Evolutionary conservation across 225 moss, liverwort and hornwort genomes (phyloP).

Genomic region (Anthoceros angustus): DNA sequence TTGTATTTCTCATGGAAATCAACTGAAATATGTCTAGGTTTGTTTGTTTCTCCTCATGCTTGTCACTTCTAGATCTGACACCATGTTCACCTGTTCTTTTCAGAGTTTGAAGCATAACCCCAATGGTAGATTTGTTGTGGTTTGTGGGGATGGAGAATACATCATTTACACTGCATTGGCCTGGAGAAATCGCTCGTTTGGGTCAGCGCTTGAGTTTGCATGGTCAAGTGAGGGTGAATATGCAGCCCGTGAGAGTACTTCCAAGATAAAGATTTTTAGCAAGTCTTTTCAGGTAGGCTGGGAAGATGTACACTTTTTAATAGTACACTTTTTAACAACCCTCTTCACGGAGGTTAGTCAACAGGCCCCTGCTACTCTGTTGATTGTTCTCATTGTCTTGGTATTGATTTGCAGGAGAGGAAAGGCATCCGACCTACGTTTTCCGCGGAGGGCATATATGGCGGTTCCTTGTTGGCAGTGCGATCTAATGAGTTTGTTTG

Average conservation of each 20-base stretch:
- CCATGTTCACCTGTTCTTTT: neutral
- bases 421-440: constrained; percentile 74
- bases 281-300: constrained; percentile 83
- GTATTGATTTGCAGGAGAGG: constrained; percentile 42
- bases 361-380: neutral
- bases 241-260: constrained; percentile 83
- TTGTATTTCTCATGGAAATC: too few relatives aligned
- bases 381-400: neutral
- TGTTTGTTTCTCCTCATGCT: constrained; percentile 5
- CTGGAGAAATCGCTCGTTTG: constrained; percentile 93
- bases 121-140: too few relatives aligned
- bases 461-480: constrained; percentile 71
- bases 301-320: too few relatives aligned
- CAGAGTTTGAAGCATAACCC: constrained; percentile 96
- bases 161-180: constrained; percentile 92
- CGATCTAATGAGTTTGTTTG: constrained; percentile 82
- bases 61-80: neutral
- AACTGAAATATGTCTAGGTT: neutral
- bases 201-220: constrained; percentile 68
- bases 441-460: constrained; percentile 85
- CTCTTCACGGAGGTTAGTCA: neutral
- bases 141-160: constrained; percentile 86
- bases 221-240: constrained; percentile 90
- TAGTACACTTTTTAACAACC: too few relatives aligned
- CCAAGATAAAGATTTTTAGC: constrained; percentile 85